Evolutionary conservation across 2,329 filamentous ascomycete species (phyloP), one percentile per base, ranked within the genome.

Genomic region (Fusarium solani-melongenae): DNA sequence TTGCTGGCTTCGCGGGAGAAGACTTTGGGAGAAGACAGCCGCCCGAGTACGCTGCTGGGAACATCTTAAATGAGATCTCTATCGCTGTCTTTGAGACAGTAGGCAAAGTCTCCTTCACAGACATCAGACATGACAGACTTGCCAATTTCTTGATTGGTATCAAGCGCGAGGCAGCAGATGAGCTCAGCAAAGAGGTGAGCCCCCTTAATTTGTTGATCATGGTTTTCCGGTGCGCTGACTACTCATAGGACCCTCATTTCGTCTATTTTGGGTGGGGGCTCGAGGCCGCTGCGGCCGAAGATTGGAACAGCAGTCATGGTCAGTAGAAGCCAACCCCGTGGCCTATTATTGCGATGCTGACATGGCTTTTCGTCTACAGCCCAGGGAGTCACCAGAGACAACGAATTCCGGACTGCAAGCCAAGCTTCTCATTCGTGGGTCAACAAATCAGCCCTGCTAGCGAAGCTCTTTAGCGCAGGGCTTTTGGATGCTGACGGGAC

Each of bases 251-350:
- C 14, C 65, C 56, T 1, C n/a, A 29, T 3, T 73, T 69, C 22
- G 56, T 71, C 10, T 73, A 59, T 17, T 31, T 61, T 8, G 9
- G 59, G 4, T 66, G 58, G 58, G 68, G 67, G 0, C 11, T 72
- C 0, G 57, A 71, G 29, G 12, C 6, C 2, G 58, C 51, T 10
- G 64, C 31, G 9, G 20, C 14, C 1, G 53, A 64, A 1, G 6
- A 36, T 17, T 72, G 70, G 70, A 53, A 63, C 7, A 36, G 15
- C 2, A 34, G 12, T 0, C 38, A 46, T 9, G 53, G 70, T 72
- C 34, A 33, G 59, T 44, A 17, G 9, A 46, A 27, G 41, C 41
- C 14, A 46, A 4, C 8, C 14, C 7, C 5, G 27, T 10, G 14
- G 6, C 41, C 9, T 22, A 0, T 17, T n/a, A 20, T 22, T 5